phyloP scores from a whole-genome alignment of 495 filamentous ascomycete genomes.

The Neurospora pannonica region DNA sequence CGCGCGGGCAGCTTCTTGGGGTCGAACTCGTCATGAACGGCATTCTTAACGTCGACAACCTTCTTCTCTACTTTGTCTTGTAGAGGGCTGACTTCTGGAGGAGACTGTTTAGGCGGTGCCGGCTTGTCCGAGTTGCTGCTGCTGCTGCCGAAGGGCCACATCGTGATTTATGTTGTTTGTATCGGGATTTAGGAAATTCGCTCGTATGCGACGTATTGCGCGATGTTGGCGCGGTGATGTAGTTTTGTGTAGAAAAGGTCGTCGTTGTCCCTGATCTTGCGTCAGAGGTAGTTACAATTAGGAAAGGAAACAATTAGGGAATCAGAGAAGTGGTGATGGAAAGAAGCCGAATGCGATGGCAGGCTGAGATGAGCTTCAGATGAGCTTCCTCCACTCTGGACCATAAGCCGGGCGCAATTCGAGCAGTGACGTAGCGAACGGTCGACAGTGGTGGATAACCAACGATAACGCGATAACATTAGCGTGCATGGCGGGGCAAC shows the following conservation, averaged over 20 bases:
- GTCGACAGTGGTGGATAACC: not conserved
- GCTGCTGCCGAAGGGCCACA: conserved; percentile 33
- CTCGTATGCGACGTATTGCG: not conserved
- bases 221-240: not conserved
- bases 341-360: not conserved
- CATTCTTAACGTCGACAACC: conserved; percentile 8
- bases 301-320: not conserved
- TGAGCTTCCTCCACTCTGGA: not conserved
- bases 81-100: conserved; percentile 6
- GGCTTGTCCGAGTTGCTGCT: conserved; percentile 33
- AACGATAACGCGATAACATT: not conserved
- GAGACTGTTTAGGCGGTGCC: conserved; percentile 5
- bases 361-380: not conserved
- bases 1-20: conserved; percentile 43
- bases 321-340: not conserved
- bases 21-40: conserved; percentile 22
- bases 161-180: conserved; percentile 6
- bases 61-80: conserved; percentile 4
- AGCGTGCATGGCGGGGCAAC: not conserved
- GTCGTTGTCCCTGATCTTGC: not conserved
- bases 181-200: not conserved
- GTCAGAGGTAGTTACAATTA: not conserved
- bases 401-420: not conserved
- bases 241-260: not conserved
- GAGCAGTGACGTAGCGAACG: not conserved